Base-by-base conservation (phyloP, 495 filamentous ascomycete species). In the Chlorociboria aeruginascens region DNA sequence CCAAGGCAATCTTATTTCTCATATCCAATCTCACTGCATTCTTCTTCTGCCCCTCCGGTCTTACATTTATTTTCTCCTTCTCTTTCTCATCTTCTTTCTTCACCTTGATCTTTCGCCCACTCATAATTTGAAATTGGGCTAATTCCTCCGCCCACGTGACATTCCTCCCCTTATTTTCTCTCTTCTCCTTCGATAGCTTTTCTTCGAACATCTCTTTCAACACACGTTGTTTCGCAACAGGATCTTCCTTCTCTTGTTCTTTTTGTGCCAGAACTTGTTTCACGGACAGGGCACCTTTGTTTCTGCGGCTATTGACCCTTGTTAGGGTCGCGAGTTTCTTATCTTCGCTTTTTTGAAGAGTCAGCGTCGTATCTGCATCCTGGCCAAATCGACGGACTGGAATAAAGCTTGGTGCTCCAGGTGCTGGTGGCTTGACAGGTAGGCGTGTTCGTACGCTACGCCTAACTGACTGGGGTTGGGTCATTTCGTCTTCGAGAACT, bases 281-380 rank as follows among this genome's bases (percentile, higher is more conserved):
- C 8, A 64, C 60, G n/a, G 39, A 54, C 2, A 64, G 43, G 0
- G 66, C 53, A 42, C 59, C 69, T 58, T 77, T 77, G 59, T 79
- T 79, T 54, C 72, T 75, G 32, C 72, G 66, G 1, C 74, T 79
- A 54, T 79, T 79, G 40, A 56, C 53, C 8, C 66, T 46, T 0
- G 73, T 77, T 12, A 72, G 39, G 13, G 66, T 55, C 4, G 66
- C 67, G 10, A 76, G 53, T 42, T 74, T 70, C 53, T 75, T 74
- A 31, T 73, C 72, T 37, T 74, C 71, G 40, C 55, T 55, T 40
- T 46, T 35, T 63, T 43, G 61, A 58, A 59, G 58, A 53, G 38
- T 67, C 51, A 47, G 62, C 55, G 50, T 57, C n/a, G 45, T 55
- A 32, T 56, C 54, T 31, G 35, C 54, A 49, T 61, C 54, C 46